A percentile compares a stretch with the other conserved stretches of the same genome.
Conservation (phyloP, 768 basidiomycete species). For the Galerina sulciceps region DNA sequence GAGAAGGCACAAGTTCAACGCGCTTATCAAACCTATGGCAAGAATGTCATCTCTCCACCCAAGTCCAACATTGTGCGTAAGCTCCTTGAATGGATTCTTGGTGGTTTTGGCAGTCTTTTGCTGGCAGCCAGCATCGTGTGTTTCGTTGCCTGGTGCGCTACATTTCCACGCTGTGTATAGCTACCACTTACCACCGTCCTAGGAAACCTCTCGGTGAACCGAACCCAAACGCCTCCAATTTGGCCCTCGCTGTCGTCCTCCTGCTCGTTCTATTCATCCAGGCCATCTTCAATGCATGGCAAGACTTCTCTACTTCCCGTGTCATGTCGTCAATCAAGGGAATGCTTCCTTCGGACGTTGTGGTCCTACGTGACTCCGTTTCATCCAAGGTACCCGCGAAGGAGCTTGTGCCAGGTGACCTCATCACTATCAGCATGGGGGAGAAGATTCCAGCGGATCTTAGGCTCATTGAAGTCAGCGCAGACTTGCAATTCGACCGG, state of each 20-base stretch:
- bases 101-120: conserved; percentile 52
- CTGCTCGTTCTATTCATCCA: conserved; percentile 43
- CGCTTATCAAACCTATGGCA: conserved; percentile 46
- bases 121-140: conserved; percentile 53
- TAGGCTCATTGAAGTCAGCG: conserved; percentile 59
- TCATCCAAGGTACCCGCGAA: conserved; percentile 55
- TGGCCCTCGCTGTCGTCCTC: conserved; percentile 64
- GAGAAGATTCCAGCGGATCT: conserved; percentile 76
- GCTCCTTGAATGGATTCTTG: conserved; percentile 54
- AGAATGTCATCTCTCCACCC: conserved; percentile 55
- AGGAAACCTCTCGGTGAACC: conserved; percentile 67
- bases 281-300: conserved; percentile 51
- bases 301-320: conserved; percentile 59
- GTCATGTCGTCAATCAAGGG: conserved; percentile 69
- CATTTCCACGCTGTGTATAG: neutral
- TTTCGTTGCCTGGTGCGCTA: conserved; percentile 51
- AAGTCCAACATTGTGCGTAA: conserved; percentile 46
- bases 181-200: conserved; percentile 16
- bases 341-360: conserved; percentile 67
- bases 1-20: conserved; percentile 52
- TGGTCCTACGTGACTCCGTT: conserved; percentile 58
- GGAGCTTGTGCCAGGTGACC: conserved; percentile 69
- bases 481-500: conserved; percentile 65
- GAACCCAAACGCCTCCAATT: conserved; percentile 53
- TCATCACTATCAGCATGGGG: conserved; percentile 65